A percentile compares a stretch with the other conserved stretches of the same genome.
These are phyloP conservation scores for Oryza brachyantha DNA, from an alignment of 176 grass and related monocot species.

Conservation along the genomic window DNA sequence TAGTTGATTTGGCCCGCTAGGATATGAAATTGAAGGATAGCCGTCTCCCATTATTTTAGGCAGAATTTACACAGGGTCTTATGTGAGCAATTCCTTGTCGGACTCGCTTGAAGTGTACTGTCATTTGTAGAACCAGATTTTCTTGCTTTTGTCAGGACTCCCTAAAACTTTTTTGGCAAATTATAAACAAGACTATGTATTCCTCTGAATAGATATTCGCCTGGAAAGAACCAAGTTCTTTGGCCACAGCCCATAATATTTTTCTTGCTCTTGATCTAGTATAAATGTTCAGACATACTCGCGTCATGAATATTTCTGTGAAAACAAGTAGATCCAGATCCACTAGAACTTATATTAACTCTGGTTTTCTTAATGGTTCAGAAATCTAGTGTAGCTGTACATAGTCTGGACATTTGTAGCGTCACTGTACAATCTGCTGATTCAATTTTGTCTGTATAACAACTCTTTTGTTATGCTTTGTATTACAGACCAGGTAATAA, in stretches of 20 bases:
- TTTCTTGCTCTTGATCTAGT: slow-evolving; percentile 1
- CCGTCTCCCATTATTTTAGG: background rate
- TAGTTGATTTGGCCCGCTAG: background rate
- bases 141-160: background rate
- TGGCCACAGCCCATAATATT: background rate
- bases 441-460: slow-evolving; percentile 11
- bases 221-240: background rate
- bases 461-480: background rate
- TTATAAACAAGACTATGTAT: background rate
- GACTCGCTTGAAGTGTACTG: background rate
- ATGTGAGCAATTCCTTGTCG: background rate
- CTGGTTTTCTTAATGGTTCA: background rate
- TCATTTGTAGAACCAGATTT: background rate
- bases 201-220: too few species aligned
- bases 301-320: background rate
- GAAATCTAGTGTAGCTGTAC: background rate
- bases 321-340: background rate
- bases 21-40: background rate
- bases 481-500: background rate
- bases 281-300: background rate
- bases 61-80: background rate
- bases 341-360: background rate
- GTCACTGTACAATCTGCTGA: background rate
- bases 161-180: background rate
- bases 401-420: background rate